Percentiles rank a stretch among this genome's conserved stretches.
Evolutionary conservation across 140 eudicot species (phyloP).

Genomic region (Bidens hawaiensis): DNA sequence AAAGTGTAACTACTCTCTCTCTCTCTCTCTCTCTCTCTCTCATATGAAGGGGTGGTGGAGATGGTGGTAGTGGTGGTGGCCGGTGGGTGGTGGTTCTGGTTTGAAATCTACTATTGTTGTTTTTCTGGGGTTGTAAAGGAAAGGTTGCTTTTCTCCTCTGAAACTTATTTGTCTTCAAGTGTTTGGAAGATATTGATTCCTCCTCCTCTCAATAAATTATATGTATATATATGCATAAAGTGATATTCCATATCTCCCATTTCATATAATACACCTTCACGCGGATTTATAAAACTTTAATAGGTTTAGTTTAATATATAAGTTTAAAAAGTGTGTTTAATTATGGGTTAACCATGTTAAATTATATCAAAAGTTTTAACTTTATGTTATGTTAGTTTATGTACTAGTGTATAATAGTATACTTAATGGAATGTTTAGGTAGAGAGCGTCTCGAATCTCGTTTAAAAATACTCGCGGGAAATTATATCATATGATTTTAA

Average conservation of each 20-base stretch:
- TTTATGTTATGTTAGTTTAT: background rate
- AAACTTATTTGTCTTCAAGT: constrained; percentile 66
- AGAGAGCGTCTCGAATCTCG: no score
- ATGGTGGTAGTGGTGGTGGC: constrained; percentile 15
- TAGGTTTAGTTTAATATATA: background rate
- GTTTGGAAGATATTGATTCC: constrained; percentile 69
- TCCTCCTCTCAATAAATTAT: constrained; percentile 12
- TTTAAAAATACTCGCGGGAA: no score
- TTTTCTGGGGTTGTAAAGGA: constrained; percentile 86
- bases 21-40: background rate
- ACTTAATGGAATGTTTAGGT: no score
- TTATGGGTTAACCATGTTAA: background rate
- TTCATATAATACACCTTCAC: constrained; percentile 18
- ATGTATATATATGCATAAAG: constrained; percentile 32
- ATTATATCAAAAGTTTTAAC: background rate
- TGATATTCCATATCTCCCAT: constrained; percentile 35
- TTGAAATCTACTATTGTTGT: constrained; percentile 53
- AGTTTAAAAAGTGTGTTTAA: background rate
- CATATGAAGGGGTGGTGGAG: constrained; percentile 17
- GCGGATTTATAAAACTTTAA: constrained; percentile 24
- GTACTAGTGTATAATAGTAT: background rate
- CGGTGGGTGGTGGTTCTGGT: constrained; percentile 38
- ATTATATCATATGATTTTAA: no score
- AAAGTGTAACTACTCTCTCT: constrained; percentile 5
- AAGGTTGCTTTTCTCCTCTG: constrained; percentile 84